A percentile compares a stretch with the other conserved stretches of the same genome.
Evolutionary conservation across 805 yeast genomes (phyloP).

Genomic region (Tetrapisispora nanseiensis): DNA sequence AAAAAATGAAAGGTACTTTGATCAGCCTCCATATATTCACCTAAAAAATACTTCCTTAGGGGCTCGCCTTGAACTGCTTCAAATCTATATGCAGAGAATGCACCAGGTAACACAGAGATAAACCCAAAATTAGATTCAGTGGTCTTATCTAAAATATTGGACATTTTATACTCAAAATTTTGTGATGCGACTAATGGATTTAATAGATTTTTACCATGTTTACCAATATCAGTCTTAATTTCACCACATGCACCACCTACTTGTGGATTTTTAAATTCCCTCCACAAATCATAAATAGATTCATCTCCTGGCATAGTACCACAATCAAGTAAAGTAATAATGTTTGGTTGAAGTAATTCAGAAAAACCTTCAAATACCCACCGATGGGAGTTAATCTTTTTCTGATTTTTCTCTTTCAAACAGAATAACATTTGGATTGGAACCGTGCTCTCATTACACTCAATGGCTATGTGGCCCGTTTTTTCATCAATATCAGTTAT

Average conservation of each 20-base stretch:
- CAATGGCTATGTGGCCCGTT: conserved; percentile 47
- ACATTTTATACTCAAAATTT: conserved; percentile 92
- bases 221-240: conserved; percentile 77
- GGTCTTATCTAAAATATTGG: conserved; percentile 90
- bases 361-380: conserved; percentile 96
- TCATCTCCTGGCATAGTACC: conserved; percentile 87
- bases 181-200: conserved; percentile 95
- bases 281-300: conserved; percentile 85
- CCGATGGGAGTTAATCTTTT: conserved; percentile 89
- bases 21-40: conserved; percentile 65
- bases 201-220: conserved; percentile 40
- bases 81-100: conserved; percentile 88
- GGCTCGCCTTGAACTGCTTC: conserved; percentile 80
- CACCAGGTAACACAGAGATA: conserved; percentile 91
- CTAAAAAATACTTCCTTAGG: conserved; percentile 80
- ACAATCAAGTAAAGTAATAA: conserved; percentile 79
- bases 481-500: conserved; percentile 51
- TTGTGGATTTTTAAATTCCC: conserved; percentile 61
- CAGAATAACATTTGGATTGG: conserved; percentile 89
- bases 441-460: conserved; percentile 38
- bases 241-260: conserved; percentile 99
- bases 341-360: conserved; percentile 68
- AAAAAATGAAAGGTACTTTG: conserved; percentile 69
- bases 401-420: conserved; percentile 77
- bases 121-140: conserved; percentile 92